phyloP scores from a whole-genome alignment of 2,329 filamentous ascomycete genomes.

The Huntiella abstrusa region DNA sequence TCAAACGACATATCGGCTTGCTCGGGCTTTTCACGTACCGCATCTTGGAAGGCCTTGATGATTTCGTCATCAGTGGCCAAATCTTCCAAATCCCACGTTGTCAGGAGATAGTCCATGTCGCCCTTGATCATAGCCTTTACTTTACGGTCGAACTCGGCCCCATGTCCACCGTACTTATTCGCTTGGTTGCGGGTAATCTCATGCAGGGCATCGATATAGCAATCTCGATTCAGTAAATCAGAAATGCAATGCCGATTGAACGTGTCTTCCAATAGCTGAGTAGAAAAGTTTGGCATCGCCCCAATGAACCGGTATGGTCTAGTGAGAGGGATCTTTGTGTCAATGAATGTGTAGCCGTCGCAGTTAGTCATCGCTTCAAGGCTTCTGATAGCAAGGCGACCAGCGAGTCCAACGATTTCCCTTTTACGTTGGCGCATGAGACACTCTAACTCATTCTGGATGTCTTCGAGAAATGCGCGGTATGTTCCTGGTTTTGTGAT shows the following conservation, averaged over 20 bases:
- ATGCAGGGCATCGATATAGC: constrained; percentile 12
- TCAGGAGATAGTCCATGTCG: constrained; percentile 12
- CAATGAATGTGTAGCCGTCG: constrained; percentile 17
- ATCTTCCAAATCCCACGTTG: constrained; percentile 12
- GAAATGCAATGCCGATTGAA: constrained; percentile 10
- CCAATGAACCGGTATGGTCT: constrained; percentile 17
- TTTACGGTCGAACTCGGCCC: constrained; percentile 9
- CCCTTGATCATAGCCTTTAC: constrained; percentile 10
- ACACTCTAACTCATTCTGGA: constrained; percentile 29
- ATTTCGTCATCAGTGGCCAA: constrained; percentile 14
- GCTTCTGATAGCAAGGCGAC: constrained; percentile 14
- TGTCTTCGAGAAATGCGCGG: constrained; percentile 30
- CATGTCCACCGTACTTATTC: constrained; percentile 7
- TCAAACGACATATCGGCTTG: constrained; percentile 13
- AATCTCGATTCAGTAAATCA: constrained; percentile 9
- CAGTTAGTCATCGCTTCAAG: constrained; percentile 16
- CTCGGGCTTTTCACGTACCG: constrained; percentile 13
- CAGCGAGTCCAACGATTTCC: constrained; percentile 15
- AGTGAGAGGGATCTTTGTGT: constrained; percentile 5
- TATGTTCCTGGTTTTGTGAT: constrained; percentile 22
- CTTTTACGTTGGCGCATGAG: constrained; percentile 16
- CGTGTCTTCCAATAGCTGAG: constrained; percentile 11
- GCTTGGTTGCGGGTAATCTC: constrained; percentile 8
- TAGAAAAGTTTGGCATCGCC: constrained; percentile 18
- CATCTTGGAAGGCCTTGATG: constrained; percentile 13